Conservation (phyloP, 306 rosid genomes). For the Cucurbita ficifolia region DNA sequence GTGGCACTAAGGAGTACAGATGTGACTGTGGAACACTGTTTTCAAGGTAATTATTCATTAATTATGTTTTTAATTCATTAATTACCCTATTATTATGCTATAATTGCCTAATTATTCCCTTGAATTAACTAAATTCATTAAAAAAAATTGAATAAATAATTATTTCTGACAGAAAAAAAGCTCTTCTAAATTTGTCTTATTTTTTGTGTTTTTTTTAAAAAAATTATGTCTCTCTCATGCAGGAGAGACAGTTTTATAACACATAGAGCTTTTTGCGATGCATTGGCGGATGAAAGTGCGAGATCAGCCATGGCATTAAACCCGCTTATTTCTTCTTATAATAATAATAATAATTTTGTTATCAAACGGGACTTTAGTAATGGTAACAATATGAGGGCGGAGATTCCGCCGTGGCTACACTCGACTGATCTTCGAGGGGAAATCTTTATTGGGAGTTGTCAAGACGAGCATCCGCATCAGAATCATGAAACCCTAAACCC, state of each 20-base stretch:
- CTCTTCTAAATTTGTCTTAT: not conserved
- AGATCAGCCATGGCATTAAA: conserved; percentile 28
- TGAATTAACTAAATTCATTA: too few relatives aligned
- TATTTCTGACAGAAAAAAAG: not conserved
- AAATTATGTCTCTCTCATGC: not conserved
- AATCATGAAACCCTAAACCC: conserved; percentile 34
- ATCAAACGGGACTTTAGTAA: conserved; percentile 15
- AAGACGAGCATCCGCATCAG: not conserved
- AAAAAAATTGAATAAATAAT: too few relatives aligned
- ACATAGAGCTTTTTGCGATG: conserved; percentile 98
- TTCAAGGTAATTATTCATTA: not conserved
- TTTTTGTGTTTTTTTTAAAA: not conserved
- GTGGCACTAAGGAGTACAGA: conserved; percentile 15
- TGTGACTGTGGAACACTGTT: conserved; percentile 18
- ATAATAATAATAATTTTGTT: conserved; percentile 4
- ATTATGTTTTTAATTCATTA: not conserved
- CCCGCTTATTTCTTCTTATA: conserved; percentile 21
- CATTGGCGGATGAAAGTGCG: conserved; percentile 82
- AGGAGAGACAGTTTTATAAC: conserved; percentile 97
- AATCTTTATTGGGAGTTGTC: not conserved
- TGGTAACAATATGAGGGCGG: conserved; percentile 12
- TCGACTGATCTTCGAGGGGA: conserved; percentile 1
- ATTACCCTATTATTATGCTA: not conserved
- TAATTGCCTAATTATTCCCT: not conserved
- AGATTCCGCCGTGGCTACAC: conserved; percentile 54